Evolutionary conservation across 352 stramenopile species (phyloP).

Genomic region (Pythium folliculosum): DNA sequence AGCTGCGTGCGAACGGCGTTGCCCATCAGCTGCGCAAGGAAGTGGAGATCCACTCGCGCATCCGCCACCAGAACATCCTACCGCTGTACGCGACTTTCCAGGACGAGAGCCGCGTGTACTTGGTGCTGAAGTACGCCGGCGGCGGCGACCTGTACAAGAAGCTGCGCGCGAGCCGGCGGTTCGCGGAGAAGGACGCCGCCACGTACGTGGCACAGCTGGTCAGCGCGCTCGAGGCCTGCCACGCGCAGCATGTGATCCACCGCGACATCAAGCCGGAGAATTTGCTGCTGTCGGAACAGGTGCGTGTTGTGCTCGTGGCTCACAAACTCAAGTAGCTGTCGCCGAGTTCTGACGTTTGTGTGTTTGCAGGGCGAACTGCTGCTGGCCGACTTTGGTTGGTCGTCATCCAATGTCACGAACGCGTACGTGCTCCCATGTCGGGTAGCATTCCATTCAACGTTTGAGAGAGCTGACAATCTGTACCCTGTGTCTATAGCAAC

Average conservation of each 20-base stretch:
- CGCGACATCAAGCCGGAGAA: slow-evolving; percentile 97
- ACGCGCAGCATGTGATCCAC: slow-evolving; percentile 89
- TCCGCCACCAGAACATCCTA: slow-evolving; percentile 88
- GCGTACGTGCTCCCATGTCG: slow-evolving; percentile 38
- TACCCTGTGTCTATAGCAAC: slow-evolving; percentile 35
- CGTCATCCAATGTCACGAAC: slow-evolving; percentile 80
- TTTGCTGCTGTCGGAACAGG: slow-evolving; percentile 72
- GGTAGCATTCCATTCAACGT: neutral
- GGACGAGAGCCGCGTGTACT: slow-evolving; percentile 78
- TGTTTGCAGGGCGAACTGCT: slow-evolving; percentile 90
- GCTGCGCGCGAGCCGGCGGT: slow-evolving; percentile 47
- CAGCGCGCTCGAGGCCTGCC: slow-evolving; percentile 65
- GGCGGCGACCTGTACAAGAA: slow-evolving; percentile 88
- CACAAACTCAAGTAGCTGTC: neutral
- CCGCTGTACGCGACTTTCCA: slow-evolving; percentile 86
- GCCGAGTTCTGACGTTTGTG: neutral
- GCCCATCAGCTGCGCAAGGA: slow-evolving; percentile 87
- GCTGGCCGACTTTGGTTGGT: slow-evolving; percentile 99
- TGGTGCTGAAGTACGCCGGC: slow-evolving; percentile 87
- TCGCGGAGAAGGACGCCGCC: slow-evolving; percentile 65
- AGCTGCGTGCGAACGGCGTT: slow-evolving; percentile 64
- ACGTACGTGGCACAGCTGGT: slow-evolving; percentile 74
- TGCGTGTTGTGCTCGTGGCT: neutral
- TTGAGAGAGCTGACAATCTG: neutral
- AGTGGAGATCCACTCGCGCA: slow-evolving; percentile 91